Conservation (phyloP, 225 moss, liverwort and hornwort genomes). For the Antitrichia curtipendula region DNA sequence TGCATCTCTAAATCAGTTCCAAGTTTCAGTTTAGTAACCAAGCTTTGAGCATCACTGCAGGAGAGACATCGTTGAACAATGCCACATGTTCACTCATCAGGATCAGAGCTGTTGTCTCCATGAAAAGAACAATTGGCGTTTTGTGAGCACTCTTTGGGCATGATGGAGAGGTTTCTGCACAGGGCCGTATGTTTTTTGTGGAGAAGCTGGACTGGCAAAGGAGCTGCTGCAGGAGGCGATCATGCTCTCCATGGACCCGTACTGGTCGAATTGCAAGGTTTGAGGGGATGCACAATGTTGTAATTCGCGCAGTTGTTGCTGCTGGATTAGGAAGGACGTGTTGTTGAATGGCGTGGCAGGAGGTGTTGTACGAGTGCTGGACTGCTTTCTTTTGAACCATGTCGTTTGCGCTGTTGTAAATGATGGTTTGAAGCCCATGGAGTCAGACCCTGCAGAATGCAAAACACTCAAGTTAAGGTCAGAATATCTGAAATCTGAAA, state of each 20-base stretch:
- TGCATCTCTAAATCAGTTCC: neutral
- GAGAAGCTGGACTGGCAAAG: neutral
- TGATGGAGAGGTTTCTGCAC: neutral
- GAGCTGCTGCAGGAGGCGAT: neutral
- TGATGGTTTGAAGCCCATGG: slow-evolving; percentile 7
- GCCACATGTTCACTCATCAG: neutral
- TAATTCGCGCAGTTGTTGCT: neutral
- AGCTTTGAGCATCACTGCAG: neutral
- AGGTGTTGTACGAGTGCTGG: neutral
- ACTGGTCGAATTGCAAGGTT: slow-evolving; percentile 6
- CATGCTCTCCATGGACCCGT: slow-evolving; percentile 9
- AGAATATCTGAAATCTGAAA: neutral
- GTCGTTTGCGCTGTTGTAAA: neutral
- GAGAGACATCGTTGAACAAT: neutral
- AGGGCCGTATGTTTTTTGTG: neutral
- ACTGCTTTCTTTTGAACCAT: neutral
- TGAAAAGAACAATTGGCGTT: neutral
- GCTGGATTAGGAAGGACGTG: slow-evolving; percentile 15
- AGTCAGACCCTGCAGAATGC: neutral
- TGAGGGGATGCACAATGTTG: neutral
- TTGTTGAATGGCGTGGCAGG: slow-evolving; percentile 30
- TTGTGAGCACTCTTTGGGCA: neutral
- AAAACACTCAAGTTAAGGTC: neutral
- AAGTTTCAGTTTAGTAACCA: neutral
- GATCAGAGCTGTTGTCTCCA: neutral